Conservation (phyloP, 2,329 filamentous ascomycete genomes). For the Colletotrichum musicola region DNA sequence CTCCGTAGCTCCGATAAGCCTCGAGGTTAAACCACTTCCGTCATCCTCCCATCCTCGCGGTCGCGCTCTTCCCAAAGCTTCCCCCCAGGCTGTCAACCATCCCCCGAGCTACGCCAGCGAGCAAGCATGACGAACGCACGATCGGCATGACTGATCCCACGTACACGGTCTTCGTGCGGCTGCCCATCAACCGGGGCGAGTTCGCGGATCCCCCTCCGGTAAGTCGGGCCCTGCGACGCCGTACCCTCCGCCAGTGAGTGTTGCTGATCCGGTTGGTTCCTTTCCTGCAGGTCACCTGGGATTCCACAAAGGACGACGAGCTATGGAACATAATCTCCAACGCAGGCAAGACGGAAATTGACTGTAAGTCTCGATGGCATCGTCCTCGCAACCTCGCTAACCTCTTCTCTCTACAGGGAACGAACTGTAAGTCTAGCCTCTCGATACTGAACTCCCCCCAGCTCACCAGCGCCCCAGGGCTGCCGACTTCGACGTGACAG, state of each 20-base stretch:
- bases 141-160: conserved; percentile 62
- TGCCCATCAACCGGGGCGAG: conserved; percentile 88
- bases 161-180: conserved; percentile 85
- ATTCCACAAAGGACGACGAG: conserved; percentile 84
- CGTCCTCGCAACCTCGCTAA: conserved; percentile 14
- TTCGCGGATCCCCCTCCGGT: conserved; percentile 93
- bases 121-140: conserved; percentile 35
- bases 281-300: conserved; percentile 81
- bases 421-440: conserved; percentile 70
- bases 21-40: conserved; percentile 31
- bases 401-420: conserved; percentile 69
- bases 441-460: conserved; percentile 6
- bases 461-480: conserved; percentile 64
- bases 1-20: conserved; percentile 38
- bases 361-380: conserved; percentile 73
- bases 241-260: conserved; percentile 22
- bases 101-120: conserved; percentile 19
- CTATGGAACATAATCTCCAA: conserved; percentile 92
- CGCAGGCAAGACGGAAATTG: conserved; percentile 83
- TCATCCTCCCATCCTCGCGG: conserved; percentile 16
- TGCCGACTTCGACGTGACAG: conserved; percentile 82
- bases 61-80: conserved; percentile 22
- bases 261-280: conserved; percentile 41
- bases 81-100: conserved; percentile 23
- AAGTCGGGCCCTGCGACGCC: conserved; percentile 48